Percentiles rank a stretch among this genome's conserved stretches.
Conservation (phyloP, 2,329 filamentous ascomycete species). For the Rutstroemia sydowiana region DNA sequence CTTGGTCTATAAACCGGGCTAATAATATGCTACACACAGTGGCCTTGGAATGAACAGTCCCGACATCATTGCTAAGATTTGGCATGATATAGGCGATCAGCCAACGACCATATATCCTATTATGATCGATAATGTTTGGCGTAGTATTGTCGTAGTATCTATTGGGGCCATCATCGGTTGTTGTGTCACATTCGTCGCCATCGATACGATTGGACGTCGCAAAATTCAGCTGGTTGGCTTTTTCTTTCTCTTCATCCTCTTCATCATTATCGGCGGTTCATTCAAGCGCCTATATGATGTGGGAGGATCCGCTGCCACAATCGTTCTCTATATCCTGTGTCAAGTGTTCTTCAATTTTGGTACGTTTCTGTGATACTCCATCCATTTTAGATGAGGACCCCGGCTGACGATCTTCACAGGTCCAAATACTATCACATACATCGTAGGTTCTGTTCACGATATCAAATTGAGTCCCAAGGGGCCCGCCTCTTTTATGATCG, state of each 20-base stretch:
- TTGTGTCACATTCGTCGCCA: constrained; percentile 16
- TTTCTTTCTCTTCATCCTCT: constrained; percentile 21
- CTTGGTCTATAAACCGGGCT: no score
- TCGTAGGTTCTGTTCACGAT: constrained; percentile 29
- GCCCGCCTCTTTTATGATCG: constrained; percentile 38
- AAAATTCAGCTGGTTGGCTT: constrained; percentile 21
- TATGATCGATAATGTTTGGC: constrained; percentile 16
- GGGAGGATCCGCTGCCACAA: constrained; percentile 29
- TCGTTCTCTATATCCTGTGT: constrained; percentile 35
- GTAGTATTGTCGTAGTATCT: constrained; percentile 18
- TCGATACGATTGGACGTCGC: constrained; percentile 17
- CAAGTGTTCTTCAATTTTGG: constrained; percentile 43
- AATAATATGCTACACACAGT: background rate
- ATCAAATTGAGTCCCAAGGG: no score
- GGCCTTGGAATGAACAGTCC: constrained; percentile 59
- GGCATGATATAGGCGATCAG: constrained; percentile 12
- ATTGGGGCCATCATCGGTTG: constrained; percentile 15
- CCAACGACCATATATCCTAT: constrained; percentile 11
- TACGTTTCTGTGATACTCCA: no score
- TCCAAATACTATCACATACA: constrained; percentile 11
- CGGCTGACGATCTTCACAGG: background rate
- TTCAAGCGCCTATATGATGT: constrained; percentile 27
- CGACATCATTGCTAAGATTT: constrained; percentile 15
- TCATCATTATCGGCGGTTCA: constrained; percentile 18
- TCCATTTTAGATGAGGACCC: background rate